These are phyloP conservation scores for Larix kaempferi DNA, from an alignment of 75 land plant genomes.

Conservation along the genomic window DNA sequence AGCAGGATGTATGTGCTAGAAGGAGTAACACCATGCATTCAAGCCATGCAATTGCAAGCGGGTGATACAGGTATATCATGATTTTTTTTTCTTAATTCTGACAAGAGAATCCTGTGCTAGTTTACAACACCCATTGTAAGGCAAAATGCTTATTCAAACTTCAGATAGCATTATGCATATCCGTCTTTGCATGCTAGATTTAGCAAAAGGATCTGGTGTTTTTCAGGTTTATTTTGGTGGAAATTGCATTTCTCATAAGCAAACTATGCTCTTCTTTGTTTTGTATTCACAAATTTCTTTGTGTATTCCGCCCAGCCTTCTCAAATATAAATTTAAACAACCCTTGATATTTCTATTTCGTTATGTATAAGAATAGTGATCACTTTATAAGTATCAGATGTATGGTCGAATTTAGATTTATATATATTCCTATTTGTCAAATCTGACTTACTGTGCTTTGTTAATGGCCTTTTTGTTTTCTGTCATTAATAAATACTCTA, in stretches of 20 bases:
- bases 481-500: neutral
- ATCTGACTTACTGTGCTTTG: neutral
- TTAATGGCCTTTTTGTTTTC: neutral
- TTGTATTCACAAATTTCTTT: neutral
- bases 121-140: neutral
- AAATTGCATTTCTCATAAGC: neutral
- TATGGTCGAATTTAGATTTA: neutral
- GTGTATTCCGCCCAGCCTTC: neutral
- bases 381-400: neutral
- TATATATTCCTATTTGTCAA: neutral
- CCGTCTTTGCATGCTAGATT: neutral
- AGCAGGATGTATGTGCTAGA: slow-evolving; percentile 97
- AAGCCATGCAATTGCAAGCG: slow-evolving; percentile 88
- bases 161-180: neutral
- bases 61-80: slow-evolving; percentile 83
- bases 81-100: neutral
- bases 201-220: neutral
- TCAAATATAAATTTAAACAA: neutral
- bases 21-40: slow-evolving; percentile 98
- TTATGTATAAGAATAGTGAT: too few species aligned
- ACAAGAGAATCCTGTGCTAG: neutral
- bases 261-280: neutral
- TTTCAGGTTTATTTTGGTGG: neutral
- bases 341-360: too few species aligned
- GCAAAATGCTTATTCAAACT: neutral